Conservation (phyloP, 1,139 yeast species). For the Nadsonia commutata region DNA sequence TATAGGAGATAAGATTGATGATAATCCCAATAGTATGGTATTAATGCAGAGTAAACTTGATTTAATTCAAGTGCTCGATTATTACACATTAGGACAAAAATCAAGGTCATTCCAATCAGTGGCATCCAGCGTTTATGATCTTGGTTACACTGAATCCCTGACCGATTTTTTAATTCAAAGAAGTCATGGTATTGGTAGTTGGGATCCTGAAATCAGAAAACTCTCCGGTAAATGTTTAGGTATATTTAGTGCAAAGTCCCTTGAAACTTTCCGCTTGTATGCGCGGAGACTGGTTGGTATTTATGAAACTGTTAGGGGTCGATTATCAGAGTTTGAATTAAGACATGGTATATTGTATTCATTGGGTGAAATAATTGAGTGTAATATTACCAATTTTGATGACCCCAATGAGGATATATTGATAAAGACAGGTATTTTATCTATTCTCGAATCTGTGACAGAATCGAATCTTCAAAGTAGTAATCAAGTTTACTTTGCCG, state of each 20-base stretch:
- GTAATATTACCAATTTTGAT: background rate
- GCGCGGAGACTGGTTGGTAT: background rate
- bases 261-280: background rate
- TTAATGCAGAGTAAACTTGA: conserved; percentile 25
- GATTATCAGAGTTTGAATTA: background rate
- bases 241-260: conserved; percentile 2
- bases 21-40: conserved; percentile 13
- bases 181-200: conserved; percentile 18
- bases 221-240: conserved; percentile 20
- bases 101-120: conserved; percentile 25
- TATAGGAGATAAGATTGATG: background rate
- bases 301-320: background rate
- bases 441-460: background rate
- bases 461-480: background rate
- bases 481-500: background rate
- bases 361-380: background rate
- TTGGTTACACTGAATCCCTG: conserved; percentile 8
- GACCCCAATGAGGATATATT: background rate
- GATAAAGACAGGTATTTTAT: background rate
- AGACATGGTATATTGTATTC: background rate
- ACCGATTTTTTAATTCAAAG: background rate
- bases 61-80: conserved; percentile 46
- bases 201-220: conserved; percentile 28
- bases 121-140: conserved; percentile 19
- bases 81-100: conserved; percentile 30